Evolutionary conservation across 1,284 basidiomycete species (phyloP).

Genomic region (Fomitopsis schrenkii): DNA sequence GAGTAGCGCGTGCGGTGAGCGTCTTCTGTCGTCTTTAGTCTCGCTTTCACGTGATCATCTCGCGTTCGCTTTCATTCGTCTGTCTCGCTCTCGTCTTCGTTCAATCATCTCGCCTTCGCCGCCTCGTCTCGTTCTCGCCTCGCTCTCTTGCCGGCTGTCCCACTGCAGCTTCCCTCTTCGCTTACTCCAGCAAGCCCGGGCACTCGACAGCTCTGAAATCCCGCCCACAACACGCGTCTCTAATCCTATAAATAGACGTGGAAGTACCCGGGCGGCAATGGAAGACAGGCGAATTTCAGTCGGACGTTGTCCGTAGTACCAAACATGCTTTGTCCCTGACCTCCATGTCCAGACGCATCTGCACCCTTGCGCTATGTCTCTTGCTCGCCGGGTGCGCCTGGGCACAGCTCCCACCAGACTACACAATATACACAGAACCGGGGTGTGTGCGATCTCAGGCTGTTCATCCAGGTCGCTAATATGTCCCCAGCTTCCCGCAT

Average conservation of each 20-base stretch:
- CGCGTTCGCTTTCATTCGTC: too few relatives aligned
- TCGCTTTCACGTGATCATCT: too few relatives aligned
- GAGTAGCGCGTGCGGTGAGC: too few relatives aligned
- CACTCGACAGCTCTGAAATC: too few relatives aligned
- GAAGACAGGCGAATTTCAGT: not conserved
- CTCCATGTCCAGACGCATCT: not conserved
- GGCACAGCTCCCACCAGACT: not conserved
- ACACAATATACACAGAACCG: not conserved
- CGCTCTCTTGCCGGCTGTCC: too few relatives aligned
- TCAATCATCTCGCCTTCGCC: too few relatives aligned
- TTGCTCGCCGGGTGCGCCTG: not conserved
- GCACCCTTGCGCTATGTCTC: not conserved
- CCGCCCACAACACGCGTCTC: not conserved
- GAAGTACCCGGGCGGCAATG: not conserved
- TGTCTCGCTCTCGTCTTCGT: too few relatives aligned
- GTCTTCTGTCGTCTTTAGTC: too few relatives aligned
- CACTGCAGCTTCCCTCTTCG: too few relatives aligned
- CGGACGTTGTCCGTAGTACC: not conserved
- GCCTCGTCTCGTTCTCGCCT: too few relatives aligned
- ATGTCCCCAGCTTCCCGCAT: conserved; percentile 20
- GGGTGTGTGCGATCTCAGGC: not conserved
- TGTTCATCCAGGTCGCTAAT: not conserved
- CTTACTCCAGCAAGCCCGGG: too few relatives aligned
- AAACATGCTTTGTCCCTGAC: not conserved
- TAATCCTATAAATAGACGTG: not conserved